A percentile compares a stretch with the other conserved stretches of the same genome.
Evolutionary conservation across 2,329 filamentous ascomycete genomes (phyloP).

Genomic region (Escovopsis sp.): DNA sequence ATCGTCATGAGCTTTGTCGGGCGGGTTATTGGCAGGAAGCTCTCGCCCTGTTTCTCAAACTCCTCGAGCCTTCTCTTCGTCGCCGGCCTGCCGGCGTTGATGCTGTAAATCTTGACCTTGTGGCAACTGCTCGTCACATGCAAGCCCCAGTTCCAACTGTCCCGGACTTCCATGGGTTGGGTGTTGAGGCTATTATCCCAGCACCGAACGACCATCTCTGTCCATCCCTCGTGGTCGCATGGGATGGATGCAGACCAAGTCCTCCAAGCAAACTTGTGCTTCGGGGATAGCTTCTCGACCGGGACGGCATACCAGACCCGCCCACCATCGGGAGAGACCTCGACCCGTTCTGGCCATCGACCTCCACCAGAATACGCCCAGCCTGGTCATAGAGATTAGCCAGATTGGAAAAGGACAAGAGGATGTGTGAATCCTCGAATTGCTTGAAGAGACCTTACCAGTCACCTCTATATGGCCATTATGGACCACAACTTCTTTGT

Average conservation of each 20-base stretch:
- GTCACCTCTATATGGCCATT: constrained; percentile 33
- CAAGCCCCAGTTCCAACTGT: constrained; percentile 50
- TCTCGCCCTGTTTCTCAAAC: constrained; percentile 32
- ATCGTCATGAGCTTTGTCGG: constrained; percentile 36
- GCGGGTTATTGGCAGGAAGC: constrained; percentile 38
- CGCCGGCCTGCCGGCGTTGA: constrained; percentile 35
- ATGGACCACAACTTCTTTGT: constrained; percentile 47
- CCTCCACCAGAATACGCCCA: constrained; percentile 47
- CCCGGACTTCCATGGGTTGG: constrained; percentile 39
- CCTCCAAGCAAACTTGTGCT: constrained; percentile 50
- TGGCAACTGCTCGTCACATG: constrained; percentile 51
- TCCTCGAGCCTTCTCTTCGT: constrained; percentile 36
- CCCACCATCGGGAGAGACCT: constrained; percentile 48
- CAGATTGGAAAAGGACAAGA: too few relatives aligned
- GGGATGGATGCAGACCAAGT: constrained; percentile 49
- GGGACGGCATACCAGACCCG: constrained; percentile 51
- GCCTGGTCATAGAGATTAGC: constrained; percentile 17
- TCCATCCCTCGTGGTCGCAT: constrained; percentile 46
- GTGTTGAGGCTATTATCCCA: constrained; percentile 51
- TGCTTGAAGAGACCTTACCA: not conserved
- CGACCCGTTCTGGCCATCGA: constrained; percentile 46
- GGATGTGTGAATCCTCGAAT: not conserved
- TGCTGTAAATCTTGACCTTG: constrained; percentile 45
- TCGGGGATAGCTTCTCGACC: constrained; percentile 42
- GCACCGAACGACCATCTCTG: constrained; percentile 42